These are phyloP conservation scores for Neonectria neomacrospora DNA, from an alignment of 2,329 filamentous ascomycete species.

Conservation along the genomic window DNA sequence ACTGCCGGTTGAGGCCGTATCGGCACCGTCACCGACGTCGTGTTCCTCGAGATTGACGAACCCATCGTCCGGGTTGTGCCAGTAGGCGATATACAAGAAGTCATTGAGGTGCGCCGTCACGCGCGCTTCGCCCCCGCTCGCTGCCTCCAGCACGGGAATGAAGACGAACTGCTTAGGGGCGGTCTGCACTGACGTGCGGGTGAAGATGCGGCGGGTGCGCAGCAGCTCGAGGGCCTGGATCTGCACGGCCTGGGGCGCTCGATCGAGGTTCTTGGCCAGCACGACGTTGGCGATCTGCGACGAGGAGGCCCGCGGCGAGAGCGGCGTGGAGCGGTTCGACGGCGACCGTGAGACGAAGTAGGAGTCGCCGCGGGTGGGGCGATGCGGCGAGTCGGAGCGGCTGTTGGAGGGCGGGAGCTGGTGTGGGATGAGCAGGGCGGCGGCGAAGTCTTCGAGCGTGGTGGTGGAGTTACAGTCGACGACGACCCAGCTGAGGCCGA, in stretches of 20 bases:
- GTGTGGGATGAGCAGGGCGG: constrained; percentile 68
- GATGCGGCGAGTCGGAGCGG: constrained; percentile 42
- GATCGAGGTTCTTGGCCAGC: constrained; percentile 82
- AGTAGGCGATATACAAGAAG: constrained; percentile 88
- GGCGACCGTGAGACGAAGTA: constrained; percentile 46
- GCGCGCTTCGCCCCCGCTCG: constrained; percentile 57
- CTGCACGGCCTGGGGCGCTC: constrained; percentile 79
- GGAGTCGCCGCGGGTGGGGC: constrained; percentile 43
- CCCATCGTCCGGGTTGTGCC: constrained; percentile 77
- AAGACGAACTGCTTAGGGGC: constrained; percentile 85
- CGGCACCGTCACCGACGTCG: constrained; percentile 47
- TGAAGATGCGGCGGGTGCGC: constrained; percentile 80
- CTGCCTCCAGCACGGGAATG: constrained; percentile 73
- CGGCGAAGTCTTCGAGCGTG: constrained; percentile 83
- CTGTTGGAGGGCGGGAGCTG: constrained; percentile 32
- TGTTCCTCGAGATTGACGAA: constrained; percentile 78
- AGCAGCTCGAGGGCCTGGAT: constrained; percentile 84
- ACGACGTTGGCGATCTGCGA: constrained; percentile 80
- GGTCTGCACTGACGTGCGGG: constrained; percentile 76
- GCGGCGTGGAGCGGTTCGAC: constrained; percentile 38
- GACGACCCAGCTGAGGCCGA: constrained; percentile 76
- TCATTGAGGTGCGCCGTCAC: constrained; percentile 76
- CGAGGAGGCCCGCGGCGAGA: constrained; percentile 45
- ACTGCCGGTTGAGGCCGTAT: constrained; percentile 55
- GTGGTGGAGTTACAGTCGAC: constrained; percentile 79